A percentile compares a stretch with the other conserved stretches of the same genome.
phyloP scores from a whole-genome alignment of 768 basidiomycete species.

The Pleurotus citrinopileatus region DNA sequence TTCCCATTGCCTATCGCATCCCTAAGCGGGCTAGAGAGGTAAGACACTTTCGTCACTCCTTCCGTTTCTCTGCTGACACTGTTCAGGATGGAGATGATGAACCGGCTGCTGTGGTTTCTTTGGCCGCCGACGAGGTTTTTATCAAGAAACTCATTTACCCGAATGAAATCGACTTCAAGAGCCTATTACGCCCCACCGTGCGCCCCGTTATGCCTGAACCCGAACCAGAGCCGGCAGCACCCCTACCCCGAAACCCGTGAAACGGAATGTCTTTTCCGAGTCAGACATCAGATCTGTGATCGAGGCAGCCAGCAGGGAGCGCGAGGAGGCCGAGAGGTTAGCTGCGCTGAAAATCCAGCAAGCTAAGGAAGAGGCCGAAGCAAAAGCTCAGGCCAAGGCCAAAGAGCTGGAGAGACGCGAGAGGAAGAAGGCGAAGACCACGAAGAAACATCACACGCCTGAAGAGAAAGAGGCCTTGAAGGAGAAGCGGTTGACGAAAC shows the following conservation, averaged over 20 bases:
- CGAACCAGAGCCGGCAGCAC: not conserved
- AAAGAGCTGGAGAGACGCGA: constrained; percentile 22
- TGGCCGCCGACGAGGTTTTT: not conserved
- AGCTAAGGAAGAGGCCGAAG: constrained; percentile 10
- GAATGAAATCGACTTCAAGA: not conserved
- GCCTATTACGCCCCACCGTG: no score
- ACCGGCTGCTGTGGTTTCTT: not conserved
- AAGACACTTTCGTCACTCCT: not conserved
- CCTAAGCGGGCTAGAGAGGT: constrained; percentile 58
- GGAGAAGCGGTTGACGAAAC: constrained; percentile 80
- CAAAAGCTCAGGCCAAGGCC: constrained; percentile 27
- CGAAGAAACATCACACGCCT: constrained; percentile 41
- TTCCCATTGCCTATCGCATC: constrained; percentile 84
- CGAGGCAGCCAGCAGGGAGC: constrained; percentile 10
- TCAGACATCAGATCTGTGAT: not conserved
- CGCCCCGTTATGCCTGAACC: not conserved
- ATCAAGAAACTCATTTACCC: not conserved
- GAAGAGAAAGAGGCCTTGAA: constrained; percentile 66
- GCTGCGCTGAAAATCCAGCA: constrained; percentile 8
- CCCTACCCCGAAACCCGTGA: not conserved
- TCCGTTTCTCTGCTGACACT: not conserved
- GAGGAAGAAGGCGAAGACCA: constrained; percentile 32
- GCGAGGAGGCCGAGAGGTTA: constrained; percentile 11
- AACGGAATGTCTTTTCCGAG: not conserved
- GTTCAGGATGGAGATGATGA: constrained; percentile 19